Evolutionary conservation across 257 asterid genomes (phyloP).

Genomic region (Solanum boliviense): DNA sequence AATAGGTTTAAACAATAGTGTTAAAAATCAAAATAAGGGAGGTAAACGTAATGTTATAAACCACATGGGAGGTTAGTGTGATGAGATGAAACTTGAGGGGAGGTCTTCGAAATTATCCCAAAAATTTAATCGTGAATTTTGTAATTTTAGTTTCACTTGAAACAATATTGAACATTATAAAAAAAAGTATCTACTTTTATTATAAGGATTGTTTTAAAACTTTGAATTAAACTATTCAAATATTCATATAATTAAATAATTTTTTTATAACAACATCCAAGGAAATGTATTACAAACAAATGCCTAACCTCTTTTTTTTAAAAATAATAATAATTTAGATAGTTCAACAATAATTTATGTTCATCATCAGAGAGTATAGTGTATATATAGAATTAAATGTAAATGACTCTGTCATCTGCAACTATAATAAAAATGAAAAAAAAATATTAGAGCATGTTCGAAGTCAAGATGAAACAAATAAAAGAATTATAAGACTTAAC

Average conservation of each 20-base stretch:
- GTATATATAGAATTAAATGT: too few relatives aligned
- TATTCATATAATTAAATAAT: too few relatives aligned
- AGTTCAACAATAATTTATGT: not conserved
- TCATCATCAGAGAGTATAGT: too few relatives aligned
- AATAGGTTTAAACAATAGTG: not conserved
- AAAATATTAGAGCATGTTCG: too few relatives aligned
- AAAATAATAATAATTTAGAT: too few relatives aligned
- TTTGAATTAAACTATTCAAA: not conserved
- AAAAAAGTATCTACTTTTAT: too few relatives aligned
- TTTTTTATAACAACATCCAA: too few relatives aligned
- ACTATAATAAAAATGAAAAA: too few relatives aligned
- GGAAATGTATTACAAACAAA: not conserved
- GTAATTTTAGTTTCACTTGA: not conserved
- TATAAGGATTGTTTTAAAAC: not conserved
- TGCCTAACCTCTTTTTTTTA: not conserved
- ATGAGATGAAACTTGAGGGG: not conserved
- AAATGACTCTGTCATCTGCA: too few relatives aligned
- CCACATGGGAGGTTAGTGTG: not conserved
- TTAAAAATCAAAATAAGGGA: not conserved
- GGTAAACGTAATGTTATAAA: too few relatives aligned
- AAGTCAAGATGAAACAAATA: not conserved
- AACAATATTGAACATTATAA: not conserved
- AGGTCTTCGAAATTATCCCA: not conserved
- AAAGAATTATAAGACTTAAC: not conserved
- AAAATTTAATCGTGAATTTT: too few relatives aligned